Evolutionary conservation across 2,329 filamentous ascomycete species (phyloP).

Genomic region (Ophiostoma australiae): DNA sequence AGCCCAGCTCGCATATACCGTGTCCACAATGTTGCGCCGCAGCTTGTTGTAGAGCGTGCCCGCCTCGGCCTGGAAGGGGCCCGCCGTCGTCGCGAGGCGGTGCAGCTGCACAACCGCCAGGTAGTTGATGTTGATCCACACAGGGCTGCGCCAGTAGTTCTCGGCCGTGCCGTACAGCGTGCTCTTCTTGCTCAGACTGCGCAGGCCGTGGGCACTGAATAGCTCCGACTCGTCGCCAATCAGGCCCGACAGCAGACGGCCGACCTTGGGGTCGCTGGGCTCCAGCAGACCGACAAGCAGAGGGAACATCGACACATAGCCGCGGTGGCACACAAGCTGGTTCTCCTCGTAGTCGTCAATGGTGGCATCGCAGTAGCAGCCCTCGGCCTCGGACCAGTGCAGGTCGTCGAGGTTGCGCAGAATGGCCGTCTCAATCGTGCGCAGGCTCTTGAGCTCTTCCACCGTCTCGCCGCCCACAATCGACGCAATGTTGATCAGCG

Average conservation of each 20-base stretch:
- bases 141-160: slow-evolving; percentile 93
- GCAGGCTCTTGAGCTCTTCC: slow-evolving; percentile 61
- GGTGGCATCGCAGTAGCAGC: slow-evolving; percentile 89
- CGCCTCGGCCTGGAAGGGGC: slow-evolving; percentile 65
- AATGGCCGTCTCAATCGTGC: slow-evolving; percentile 69
- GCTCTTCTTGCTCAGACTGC: slow-evolving; percentile 80
- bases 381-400: slow-evolving; percentile 78
- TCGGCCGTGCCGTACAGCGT: slow-evolving; percentile 82
- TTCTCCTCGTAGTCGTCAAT: slow-evolving; percentile 95
- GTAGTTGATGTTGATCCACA: slow-evolving; percentile 98
- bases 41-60: slow-evolving; percentile 69
- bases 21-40: slow-evolving; percentile 79
- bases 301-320: slow-evolving; percentile 89
- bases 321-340: slow-evolving; percentile 86
- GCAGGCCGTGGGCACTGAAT: slow-evolving; percentile 85
- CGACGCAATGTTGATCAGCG: slow-evolving; percentile 73
- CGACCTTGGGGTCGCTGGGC: slow-evolving; percentile 67
- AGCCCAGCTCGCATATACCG: slow-evolving; percentile 81
- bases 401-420: slow-evolving; percentile 82
- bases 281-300: slow-evolving; percentile 79
- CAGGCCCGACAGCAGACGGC: slow-evolving; percentile 68
- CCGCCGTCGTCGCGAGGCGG: slow-evolving; percentile 62
- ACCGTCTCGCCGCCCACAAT: slow-evolving; percentile 65
- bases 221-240: slow-evolving; percentile 76
- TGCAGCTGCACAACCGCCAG: slow-evolving; percentile 72